A percentile compares a stretch with the other conserved stretches of the same genome.
phyloP scores from a whole-genome alignment of 1,139 yeast genomes.

The Hemisphaericaspora lyxosophila region DNA sequence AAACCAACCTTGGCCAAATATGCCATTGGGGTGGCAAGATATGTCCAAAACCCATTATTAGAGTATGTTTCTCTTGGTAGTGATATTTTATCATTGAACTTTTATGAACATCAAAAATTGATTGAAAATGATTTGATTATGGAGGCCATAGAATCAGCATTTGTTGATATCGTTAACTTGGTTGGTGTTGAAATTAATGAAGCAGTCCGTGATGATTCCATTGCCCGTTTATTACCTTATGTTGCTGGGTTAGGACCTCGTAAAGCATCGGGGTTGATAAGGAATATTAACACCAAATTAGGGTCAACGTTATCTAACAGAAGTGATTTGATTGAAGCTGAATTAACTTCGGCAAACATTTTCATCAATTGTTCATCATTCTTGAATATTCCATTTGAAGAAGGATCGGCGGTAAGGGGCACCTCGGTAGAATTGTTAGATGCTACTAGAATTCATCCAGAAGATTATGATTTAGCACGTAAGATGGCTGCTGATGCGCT shows the following conservation, averaged over 20 bases:
- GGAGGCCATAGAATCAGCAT: conserved; percentile 73
- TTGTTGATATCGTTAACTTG: conserved; percentile 86
- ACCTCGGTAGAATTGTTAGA: conserved; percentile 76
- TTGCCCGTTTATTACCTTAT: conserved; percentile 70
- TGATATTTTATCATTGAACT: conserved; percentile 67
- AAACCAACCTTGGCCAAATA: conserved; percentile 81
- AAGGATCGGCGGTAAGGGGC: conserved; percentile 45
- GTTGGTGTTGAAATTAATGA: conserved; percentile 94
- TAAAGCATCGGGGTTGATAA: conserved; percentile 83
- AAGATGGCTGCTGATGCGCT: conserved; percentile 98
- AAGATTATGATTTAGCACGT: conserved; percentile 91
- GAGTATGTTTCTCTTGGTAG: conserved; percentile 83
- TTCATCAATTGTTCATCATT: conserved; percentile 93
- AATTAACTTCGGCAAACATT: conserved; percentile 73
- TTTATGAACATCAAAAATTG: conserved; percentile 74
- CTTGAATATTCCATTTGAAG: conserved; percentile 75
- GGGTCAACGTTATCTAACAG: conserved; percentile 71
- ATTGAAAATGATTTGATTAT: conserved; percentile 63
- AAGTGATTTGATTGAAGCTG: conserved; percentile 76
- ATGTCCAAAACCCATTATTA: conserved; percentile 83
- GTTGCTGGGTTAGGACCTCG: conserved; percentile 94
- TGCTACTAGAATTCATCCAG: conserved; percentile 96
- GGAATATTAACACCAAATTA: conserved; percentile 69
- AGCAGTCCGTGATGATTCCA: conserved; percentile 73
- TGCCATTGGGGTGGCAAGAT: conserved; percentile 87